These are phyloP conservation scores for Periconia macrospinosa DNA, from an alignment of 2,329 filamentous ascomycete genomes.

Conservation along the genomic window DNA sequence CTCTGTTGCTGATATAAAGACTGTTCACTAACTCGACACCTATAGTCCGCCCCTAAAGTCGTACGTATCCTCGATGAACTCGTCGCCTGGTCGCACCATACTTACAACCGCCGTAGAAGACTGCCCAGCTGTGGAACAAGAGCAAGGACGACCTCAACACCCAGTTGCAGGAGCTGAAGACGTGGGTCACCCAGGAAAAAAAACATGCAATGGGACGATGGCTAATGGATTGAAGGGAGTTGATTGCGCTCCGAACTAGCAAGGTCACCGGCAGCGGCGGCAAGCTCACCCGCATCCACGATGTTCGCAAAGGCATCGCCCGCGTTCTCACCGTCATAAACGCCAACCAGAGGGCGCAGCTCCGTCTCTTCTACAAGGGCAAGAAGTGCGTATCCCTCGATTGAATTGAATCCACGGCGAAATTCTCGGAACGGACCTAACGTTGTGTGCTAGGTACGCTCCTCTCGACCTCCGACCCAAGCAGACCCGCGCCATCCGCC, in stretches of 20 bases:
- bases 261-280: constrained; percentile 92
- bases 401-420: neutral
- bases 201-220: constrained; percentile 15
- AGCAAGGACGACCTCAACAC: constrained; percentile 97
- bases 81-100: constrained; percentile 33
- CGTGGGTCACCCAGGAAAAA: constrained; percentile 28
- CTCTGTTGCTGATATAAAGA: constrained; percentile 20
- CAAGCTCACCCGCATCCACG: constrained; percentile 82
- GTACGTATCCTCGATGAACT: constrained; percentile 31
- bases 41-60: constrained; percentile 68
- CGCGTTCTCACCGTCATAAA: constrained; percentile 99
- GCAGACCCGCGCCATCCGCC: constrained; percentile 97
- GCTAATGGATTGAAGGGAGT: constrained; percentile 60
- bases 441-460: constrained; percentile 61
- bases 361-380: constrained; percentile 96
- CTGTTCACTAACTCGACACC: constrained; percentile 32
- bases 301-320: constrained; percentile 99
- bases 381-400: constrained; percentile 68
- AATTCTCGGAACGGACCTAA: constrained; percentile 21
- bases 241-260: constrained; percentile 94
- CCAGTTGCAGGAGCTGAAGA: constrained; percentile 51
- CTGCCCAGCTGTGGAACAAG: constrained; percentile 97
- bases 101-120: constrained; percentile 61
- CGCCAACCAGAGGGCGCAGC: constrained; percentile 97
- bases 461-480: constrained; percentile 98